Conservation (phyloP, 2,329 filamentous ascomycete species). For the Cladosporium sp. region DNA sequence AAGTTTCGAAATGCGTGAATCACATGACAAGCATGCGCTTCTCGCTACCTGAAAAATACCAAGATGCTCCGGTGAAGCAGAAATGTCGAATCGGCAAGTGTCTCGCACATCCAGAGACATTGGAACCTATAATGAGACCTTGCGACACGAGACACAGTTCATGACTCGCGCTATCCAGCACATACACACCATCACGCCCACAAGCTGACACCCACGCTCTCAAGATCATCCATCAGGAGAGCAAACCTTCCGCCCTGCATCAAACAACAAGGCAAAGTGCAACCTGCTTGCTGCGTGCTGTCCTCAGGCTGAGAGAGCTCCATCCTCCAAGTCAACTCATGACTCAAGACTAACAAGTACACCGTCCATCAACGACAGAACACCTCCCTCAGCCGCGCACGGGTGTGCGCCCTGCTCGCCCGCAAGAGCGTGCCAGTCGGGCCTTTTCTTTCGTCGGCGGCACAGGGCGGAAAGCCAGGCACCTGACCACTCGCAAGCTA, state of each 20-base stretch:
- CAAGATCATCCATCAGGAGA: not conserved
- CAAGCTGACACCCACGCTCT: not conserved
- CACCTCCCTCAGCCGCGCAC: constrained; percentile 4
- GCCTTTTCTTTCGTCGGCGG: constrained; percentile 5
- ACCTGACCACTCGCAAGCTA: constrained; percentile 11
- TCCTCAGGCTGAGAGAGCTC: not conserved
- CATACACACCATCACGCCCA: not conserved
- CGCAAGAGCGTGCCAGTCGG: constrained; percentile 7
- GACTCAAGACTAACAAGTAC: not conserved
- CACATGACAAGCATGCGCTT: no score
- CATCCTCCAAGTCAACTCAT: not conserved
- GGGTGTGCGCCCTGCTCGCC: constrained; percentile 1
- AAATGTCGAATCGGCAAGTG: no score
- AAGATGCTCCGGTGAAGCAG: not conserved
- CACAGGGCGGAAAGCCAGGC: constrained; percentile 14
- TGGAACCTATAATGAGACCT: not conserved
- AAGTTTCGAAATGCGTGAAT: not conserved
- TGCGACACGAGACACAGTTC: not conserved
- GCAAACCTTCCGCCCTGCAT: constrained; percentile 4
- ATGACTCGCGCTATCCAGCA: not conserved
- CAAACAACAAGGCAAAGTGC: not conserved
- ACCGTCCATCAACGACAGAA: not conserved
- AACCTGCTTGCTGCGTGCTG: not conserved
- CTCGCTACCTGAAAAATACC: no score
- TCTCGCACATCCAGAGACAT: no score